A percentile compares a stretch with the other conserved stretches of the same genome.
Conservation (phyloP, 2,329 filamentous ascomycete genomes). For the Sporothrix luriei region DNA sequence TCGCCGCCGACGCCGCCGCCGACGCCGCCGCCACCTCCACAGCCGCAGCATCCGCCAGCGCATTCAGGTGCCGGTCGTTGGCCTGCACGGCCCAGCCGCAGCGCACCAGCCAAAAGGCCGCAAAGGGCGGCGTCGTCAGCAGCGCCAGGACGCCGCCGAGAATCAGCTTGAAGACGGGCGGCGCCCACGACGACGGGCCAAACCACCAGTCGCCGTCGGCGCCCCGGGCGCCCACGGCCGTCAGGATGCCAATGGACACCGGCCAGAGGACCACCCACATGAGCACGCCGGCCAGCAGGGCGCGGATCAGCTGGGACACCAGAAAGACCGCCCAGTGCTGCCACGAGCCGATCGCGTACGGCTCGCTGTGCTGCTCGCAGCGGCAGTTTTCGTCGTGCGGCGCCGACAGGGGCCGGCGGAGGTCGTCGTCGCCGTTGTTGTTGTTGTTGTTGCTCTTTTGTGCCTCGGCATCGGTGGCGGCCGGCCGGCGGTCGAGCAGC, state of each 20-base stretch:
- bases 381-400: conserved; percentile 34
- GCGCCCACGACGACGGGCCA: conserved; percentile 47
- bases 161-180: conserved; percentile 55
- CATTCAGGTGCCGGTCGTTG: conserved; percentile 35
- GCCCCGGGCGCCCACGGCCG: conserved; percentile 43
- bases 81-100: conserved; percentile 49
- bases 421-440: not conserved
- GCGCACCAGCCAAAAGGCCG: conserved; percentile 54
- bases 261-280: conserved; percentile 52
- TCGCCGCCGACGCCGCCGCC: not conserved
- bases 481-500: conserved; percentile 44
- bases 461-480: not conserved
- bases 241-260: conserved; percentile 49
- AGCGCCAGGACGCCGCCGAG: conserved; percentile 52
- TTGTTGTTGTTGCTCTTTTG: not conserved
- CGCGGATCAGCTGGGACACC: conserved; percentile 44
- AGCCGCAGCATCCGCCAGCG: not conserved
- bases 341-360: conserved; percentile 39
- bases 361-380: conserved; percentile 34
- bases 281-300: conserved; percentile 44
- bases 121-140: conserved; percentile 53
- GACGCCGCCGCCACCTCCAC: not conserved
- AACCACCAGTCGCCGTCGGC: conserved; percentile 51
- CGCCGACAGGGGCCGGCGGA: conserved; percentile 23
- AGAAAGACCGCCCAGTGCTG: conserved; percentile 44